Evolutionary conservation across 305 asterid genomes (phyloP), one percentile per base, ranked within the genome.

Genomic region (Withania somnifera): DNA sequence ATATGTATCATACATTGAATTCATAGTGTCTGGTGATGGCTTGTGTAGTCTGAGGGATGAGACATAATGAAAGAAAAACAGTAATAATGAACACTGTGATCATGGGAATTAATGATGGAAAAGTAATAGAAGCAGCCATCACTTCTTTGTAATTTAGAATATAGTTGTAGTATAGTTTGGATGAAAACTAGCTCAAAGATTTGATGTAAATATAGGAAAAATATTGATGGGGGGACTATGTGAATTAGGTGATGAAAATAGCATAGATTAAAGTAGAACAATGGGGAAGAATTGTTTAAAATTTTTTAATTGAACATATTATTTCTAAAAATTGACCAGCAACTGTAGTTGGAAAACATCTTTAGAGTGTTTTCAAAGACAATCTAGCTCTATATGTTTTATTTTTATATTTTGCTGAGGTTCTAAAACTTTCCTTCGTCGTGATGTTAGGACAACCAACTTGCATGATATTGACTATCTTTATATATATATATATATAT

Each of bases 301-400:
- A 69, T 47, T 45, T 83, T 30, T 30, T 38, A 81, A 28, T 28
- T 84, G 13, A 32, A 78, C 40, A 58, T 26, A 47, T 1, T 66
- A 1, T 66, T 14, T 64, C 4, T 8, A 17, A 34, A 22, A 73
- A 4, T 47, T 73, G 45, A 71, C 58, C 11, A 88, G 84, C 86
- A 52, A 86, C 87, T 86, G 82, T 86, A 38, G 92, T 87, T 88
- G 89, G 93, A 87, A 85, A 90, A 92, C 93, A 86, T 87, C 97
- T 82, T 85, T 88, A 86, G 97, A 91, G 97, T 92, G 92, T 84
- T 88, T 89, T 85, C 89, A 86, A 93, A 91, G 98, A 87, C 92
- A 90, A 83, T 86, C 84, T 77, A 82, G 81, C 73, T 83, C 63
- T 84, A 61, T 80, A 50, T 53, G 19, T 57, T 78, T 0, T 38